These are phyloP conservation scores for Symbiodinium natans DNA, from an alignment of 73 alveolate genomes.

Conservation along the genomic window DNA sequence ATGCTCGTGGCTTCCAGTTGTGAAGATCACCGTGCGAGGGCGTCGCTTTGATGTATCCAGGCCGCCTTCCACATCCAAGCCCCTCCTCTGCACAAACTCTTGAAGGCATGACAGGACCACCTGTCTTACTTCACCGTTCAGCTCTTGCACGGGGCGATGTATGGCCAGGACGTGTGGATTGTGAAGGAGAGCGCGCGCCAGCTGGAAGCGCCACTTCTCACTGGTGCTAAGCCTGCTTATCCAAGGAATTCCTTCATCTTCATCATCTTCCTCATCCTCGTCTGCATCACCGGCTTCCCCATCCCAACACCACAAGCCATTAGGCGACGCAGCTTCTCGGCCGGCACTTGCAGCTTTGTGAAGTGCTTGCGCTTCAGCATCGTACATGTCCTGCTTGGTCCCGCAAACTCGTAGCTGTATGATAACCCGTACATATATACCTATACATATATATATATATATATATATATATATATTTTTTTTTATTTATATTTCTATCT, in stretches of 20 bases:
- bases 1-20: not conserved
- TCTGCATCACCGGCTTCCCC: not conserved
- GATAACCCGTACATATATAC: too few species aligned
- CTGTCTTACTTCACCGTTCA: not conserved
- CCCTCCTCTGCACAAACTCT: not conserved
- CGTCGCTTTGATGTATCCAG: not conserved
- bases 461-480: too few species aligned
- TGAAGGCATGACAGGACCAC: not conserved
- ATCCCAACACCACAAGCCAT: not conserved
- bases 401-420: too few species aligned
- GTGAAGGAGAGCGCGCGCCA: not conserved
- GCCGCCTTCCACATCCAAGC: not conserved
- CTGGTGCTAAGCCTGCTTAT: not conserved
- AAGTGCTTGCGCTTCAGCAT: not conserved
- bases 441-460: too few species aligned
- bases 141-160: slow-evolving; percentile 2
- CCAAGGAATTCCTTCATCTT: not conserved
- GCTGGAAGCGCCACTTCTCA: not conserved
- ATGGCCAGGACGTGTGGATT: slow-evolving; percentile 4
- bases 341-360: not conserved
- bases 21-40: not conserved
- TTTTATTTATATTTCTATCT: too few species aligned
- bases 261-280: not conserved
- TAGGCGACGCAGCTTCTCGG: not conserved
- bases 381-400: slow-evolving; percentile 10